Evolutionary conservation across 192 early-diverging fungal species (phyloP), one percentile per base, ranked within the genome.

Genomic region (Allomyces javanicus): DNA sequence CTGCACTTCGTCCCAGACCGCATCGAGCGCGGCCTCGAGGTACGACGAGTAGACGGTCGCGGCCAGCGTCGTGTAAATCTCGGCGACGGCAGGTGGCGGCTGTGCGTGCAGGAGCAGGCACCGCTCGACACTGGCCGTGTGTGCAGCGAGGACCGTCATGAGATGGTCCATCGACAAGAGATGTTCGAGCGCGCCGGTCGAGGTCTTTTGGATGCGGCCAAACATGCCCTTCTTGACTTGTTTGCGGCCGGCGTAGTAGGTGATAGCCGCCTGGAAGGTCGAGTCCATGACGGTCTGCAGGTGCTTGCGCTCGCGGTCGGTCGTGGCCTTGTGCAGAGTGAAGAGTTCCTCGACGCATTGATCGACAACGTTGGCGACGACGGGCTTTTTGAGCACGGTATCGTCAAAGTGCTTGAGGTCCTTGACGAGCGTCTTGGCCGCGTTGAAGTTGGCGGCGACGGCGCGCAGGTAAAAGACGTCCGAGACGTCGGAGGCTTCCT

Each of bases 401-500:
- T 84, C 82, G 62, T 94, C 90, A 72, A 91, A 91, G 58, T 81
- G 73, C 67, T 92, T 86, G 66, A 98, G 70, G 69, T 86, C 85
- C 25, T 84, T 78, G 17, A 90, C 85, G 9, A 95, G 77, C 55
- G 79, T 75, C 44, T 81, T 75, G 3, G 89, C 91, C 27, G 82
- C 86, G 44, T 83, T 72, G 65, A 93, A 92, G 22, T 86, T 81
- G 21, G 87, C 77, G 10, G 77, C 73, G 24, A 96, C 67, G 1
- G 84, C 83, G 9, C 91, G 85, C 44, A 98, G 80, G 66, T 92
- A 95, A 0, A 85, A 83, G 45, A 90, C 71, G n/a, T 81, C 77
- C 9, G 89, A 92, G 64, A 84, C 80, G 9, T 77, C 71, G 64
- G 87, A 84, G 0, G 89, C 88, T 24, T 79, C 75, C 9, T 72